Evolutionary conservation across 2,329 filamentous ascomycete genomes (phyloP).

Genomic region (Pseudocercospora musae): DNA sequence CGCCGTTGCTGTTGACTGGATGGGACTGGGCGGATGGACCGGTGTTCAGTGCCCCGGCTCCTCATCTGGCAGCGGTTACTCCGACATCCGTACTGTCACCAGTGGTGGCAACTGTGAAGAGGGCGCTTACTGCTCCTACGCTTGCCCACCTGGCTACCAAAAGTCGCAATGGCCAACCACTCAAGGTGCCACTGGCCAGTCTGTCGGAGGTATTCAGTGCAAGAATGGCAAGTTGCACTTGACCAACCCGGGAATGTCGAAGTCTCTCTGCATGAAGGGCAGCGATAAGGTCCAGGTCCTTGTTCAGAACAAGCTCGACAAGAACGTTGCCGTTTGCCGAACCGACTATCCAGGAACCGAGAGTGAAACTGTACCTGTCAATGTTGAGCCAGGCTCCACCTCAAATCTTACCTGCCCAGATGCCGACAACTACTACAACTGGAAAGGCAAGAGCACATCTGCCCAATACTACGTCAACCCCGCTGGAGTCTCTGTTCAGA

Average conservation of each 20-base stretch:
- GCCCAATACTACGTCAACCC: slow-evolving; percentile 98
- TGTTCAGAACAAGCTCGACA: slow-evolving; percentile 69
- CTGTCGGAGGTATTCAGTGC: slow-evolving; percentile 84
- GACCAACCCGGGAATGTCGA: slow-evolving; percentile 63
- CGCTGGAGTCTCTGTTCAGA: slow-evolving; percentile 60
- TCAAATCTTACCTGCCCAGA: slow-evolving; percentile 72
- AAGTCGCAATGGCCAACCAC: slow-evolving; percentile 83
- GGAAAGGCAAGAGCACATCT: slow-evolving; percentile 71
- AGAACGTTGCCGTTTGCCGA: slow-evolving; percentile 74
- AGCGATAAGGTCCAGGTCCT: slow-evolving; percentile 61
- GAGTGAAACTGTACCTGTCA: slow-evolving; percentile 75
- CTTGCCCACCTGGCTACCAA: slow-evolving; percentile 85
- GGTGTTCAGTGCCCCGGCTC: slow-evolving; percentile 61
- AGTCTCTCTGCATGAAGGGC: slow-evolving; percentile 72
- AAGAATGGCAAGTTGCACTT: slow-evolving; percentile 72
- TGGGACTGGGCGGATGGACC: slow-evolving; percentile 70
- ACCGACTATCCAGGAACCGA: slow-evolving; percentile 96
- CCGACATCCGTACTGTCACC: slow-evolving; percentile 62
- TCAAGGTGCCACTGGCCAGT: slow-evolving; percentile 78
- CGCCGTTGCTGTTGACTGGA: slow-evolving; percentile 66
- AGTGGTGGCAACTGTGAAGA: slow-evolving; percentile 61
- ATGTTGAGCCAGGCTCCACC: slow-evolving; percentile 56
- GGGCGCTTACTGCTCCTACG: slow-evolving; percentile 82
- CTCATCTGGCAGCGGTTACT: slow-evolving; percentile 35
- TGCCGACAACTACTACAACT: slow-evolving; percentile 69